Evolutionary conservation across 495 filamentous ascomycete genomes (phyloP).

Genomic region (Penicillium antarcticum): DNA sequence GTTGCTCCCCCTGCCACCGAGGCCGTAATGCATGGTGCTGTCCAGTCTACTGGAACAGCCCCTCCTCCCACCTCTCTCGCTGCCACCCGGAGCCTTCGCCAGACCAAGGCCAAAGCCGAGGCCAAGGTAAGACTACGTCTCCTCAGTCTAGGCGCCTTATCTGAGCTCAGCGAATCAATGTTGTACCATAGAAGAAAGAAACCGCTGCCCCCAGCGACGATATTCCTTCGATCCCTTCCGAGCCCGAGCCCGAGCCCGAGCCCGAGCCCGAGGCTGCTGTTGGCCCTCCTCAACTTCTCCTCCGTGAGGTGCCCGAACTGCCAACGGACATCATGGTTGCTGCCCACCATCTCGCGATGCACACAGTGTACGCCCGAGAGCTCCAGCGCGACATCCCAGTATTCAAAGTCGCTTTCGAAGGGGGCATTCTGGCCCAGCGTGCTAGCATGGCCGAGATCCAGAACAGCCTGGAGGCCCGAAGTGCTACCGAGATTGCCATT

Average conservation of each 20-base stretch:
- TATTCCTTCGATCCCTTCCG: background rate
- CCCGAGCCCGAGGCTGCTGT: too few relatives aligned
- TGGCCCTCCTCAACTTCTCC: background rate
- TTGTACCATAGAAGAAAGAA: background rate
- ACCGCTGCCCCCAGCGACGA: background rate
- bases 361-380: constrained; percentile 11
- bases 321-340: constrained; percentile 6
- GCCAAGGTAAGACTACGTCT: too few relatives aligned
- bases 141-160: too few relatives aligned
- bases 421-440: constrained; percentile 1
- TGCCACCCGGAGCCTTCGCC: too few relatives aligned
- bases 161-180: background rate
- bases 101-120: too few relatives aligned
- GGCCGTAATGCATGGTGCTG: background rate
- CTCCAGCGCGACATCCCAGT: constrained; percentile 13
- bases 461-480: constrained; percentile 8
- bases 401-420: constrained; percentile 8
- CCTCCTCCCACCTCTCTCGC: too few relatives aligned
- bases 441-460: too few relatives aligned
- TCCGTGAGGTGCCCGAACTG: background rate
- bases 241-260: too few relatives aligned
- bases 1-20: background rate
- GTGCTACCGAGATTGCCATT: constrained; percentile 3
- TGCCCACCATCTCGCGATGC: constrained; percentile 4
- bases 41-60: too few relatives aligned